These are phyloP conservation scores for Tetrapisispora namnaoensis DNA, from an alignment of 805 yeast species.

Conservation along the genomic window DNA sequence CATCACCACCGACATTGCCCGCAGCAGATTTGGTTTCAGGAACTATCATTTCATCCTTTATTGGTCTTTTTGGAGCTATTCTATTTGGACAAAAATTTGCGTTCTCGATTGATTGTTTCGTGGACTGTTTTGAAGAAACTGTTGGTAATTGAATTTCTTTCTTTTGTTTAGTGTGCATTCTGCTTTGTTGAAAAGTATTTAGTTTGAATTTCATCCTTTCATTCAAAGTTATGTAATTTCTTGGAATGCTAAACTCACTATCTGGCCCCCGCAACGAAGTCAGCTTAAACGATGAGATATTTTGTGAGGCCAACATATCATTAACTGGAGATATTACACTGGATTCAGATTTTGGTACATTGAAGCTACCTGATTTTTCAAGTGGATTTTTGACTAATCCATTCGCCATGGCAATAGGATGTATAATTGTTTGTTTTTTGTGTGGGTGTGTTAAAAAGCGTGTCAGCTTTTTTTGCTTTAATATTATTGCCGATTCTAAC, in stretches of 20 bases:
- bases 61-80: constrained; percentile 21
- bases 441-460: too few species aligned
- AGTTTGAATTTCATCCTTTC: too few species aligned
- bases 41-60: neutral
- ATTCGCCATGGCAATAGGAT: neutral
- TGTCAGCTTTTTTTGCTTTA: too few species aligned
- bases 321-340: neutral
- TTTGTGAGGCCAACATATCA: neutral
- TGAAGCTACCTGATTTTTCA: neutral
- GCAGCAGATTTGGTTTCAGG: neutral
- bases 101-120: neutral
- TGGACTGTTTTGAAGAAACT: neutral
- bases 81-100: constrained; percentile 16
- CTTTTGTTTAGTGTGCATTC: neutral
- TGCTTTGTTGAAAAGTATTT: neutral
- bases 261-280: neutral
- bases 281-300: neutral
- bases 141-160: neutral
- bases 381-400: neutral
- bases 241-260: neutral
- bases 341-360: neutral
- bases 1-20: too few species aligned
- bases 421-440: too few species aligned
- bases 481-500: too few species aligned
- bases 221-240: neutral